Conservation (phyloP, 805 yeast genomes). For the Candida takata region DNA sequence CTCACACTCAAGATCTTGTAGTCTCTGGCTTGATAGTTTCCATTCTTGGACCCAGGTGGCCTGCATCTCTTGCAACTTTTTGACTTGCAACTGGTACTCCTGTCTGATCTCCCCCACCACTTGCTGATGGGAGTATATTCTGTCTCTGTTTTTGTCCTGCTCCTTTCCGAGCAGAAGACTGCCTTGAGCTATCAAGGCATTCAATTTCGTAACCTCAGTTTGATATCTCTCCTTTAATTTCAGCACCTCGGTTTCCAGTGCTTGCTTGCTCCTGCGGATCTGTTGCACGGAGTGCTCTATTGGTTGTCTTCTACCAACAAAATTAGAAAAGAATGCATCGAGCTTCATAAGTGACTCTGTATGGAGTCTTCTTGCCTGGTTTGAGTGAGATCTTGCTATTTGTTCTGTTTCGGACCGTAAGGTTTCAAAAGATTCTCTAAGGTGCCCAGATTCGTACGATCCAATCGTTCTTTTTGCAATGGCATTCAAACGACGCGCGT, state of each 20-base stretch:
- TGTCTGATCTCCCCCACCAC: conserved; percentile 36
- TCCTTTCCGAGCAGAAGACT: conserved; percentile 71
- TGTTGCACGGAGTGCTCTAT: conserved; percentile 52
- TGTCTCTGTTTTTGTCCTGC: conserved; percentile 50
- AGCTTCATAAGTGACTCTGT: conserved; percentile 48
- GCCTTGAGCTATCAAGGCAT: conserved; percentile 52
- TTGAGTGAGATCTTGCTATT: conserved; percentile 49
- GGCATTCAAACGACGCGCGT: conserved; percentile 45
- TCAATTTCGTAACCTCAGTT: conserved; percentile 49
- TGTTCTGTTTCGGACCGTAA: conserved; percentile 52
- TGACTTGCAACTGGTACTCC: conserved; percentile 51
- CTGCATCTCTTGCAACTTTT: conserved; percentile 46
- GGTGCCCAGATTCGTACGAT: conserved; percentile 49
- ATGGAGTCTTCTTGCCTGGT: conserved; percentile 42
- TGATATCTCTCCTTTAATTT: conserved; percentile 43
- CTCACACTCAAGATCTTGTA: conserved; percentile 66
- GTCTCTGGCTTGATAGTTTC: conserved; percentile 52
- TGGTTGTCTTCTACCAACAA: conserved; percentile 47
- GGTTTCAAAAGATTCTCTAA: conserved; percentile 52
- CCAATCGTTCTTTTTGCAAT: conserved; percentile 49
- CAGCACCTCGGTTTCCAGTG: conserved; percentile 30
- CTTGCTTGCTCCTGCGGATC: conserved; percentile 40
- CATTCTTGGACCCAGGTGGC: conserved; percentile 69
- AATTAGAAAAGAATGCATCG: conserved; percentile 41
- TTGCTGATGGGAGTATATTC: conserved; percentile 42